These are phyloP conservation scores for Flaveria bidentis DNA, from an alignment of 129 eudicot species.

Conservation along the genomic window DNA sequence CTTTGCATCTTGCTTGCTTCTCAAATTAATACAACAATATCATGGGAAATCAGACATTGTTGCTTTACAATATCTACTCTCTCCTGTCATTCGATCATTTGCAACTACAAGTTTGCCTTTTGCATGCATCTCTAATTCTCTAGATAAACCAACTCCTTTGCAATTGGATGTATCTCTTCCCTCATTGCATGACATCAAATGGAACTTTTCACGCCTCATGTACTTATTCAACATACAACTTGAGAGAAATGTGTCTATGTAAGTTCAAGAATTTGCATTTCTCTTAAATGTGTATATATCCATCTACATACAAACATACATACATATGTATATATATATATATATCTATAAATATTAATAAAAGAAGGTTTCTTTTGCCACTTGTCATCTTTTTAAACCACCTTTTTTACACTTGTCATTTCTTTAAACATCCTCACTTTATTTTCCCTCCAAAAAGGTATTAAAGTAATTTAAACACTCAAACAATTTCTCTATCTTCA, in stretches of 20 bases:
- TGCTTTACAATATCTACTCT: slow-evolving; percentile 33
- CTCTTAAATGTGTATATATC: background rate
- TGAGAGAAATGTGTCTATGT: slow-evolving; percentile 95
- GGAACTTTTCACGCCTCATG: slow-evolving; percentile 65
- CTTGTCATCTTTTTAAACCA: too few species aligned
- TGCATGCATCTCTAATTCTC: slow-evolving; percentile 75
- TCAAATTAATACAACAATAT: slow-evolving; percentile 43
- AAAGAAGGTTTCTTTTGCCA: too few species aligned
- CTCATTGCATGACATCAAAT: slow-evolving; percentile 72
- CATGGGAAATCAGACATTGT: slow-evolving; percentile 26
- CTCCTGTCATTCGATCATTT: slow-evolving; percentile 39
- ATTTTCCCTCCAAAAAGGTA: too few species aligned
- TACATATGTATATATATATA: too few species aligned
- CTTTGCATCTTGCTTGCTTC: slow-evolving; percentile 46
- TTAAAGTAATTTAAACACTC: too few species aligned
- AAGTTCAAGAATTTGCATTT: slow-evolving; percentile 39
- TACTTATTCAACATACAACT: slow-evolving; percentile 86
- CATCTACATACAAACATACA: background rate
- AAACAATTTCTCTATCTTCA: too few species aligned
- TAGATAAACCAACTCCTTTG: slow-evolving; percentile 82
- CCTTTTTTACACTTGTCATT: too few species aligned
- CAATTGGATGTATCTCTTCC: slow-evolving; percentile 83
- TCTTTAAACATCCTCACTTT: too few species aligned
- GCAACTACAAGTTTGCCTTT: slow-evolving; percentile 54
- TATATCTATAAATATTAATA: too few species aligned